Percentiles rank a stretch among this genome's conserved stretches.
These are phyloP conservation scores for Cryptococcus jaspeensis DNA, from an alignment of 1,284 basidiomycete genomes.

Conservation along the genomic window DNA sequence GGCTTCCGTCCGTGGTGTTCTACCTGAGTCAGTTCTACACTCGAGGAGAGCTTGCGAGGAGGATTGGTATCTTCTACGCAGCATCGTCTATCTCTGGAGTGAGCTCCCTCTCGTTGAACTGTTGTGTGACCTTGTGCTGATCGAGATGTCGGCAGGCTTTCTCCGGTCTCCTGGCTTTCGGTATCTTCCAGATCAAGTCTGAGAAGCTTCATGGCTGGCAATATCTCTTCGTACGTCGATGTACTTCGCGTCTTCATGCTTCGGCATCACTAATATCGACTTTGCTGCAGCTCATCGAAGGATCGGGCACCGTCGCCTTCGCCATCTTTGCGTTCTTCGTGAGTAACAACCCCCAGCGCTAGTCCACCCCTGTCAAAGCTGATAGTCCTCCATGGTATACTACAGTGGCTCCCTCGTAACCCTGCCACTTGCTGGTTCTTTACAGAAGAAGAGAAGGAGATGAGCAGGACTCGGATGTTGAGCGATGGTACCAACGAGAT, in stretches of 20 bases:
- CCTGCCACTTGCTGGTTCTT: constrained; percentile 55
- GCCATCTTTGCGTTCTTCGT: constrained; percentile 54
- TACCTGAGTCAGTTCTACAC: constrained; percentile 59
- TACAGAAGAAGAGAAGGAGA: constrained; percentile 53
- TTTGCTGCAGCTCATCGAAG: constrained; percentile 51
- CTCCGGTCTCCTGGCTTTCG: constrained; percentile 55
- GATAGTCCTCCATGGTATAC: too few relatives aligned
- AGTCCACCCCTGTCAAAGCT: too few relatives aligned
- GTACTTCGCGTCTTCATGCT: not conserved
- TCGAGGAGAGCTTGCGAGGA: constrained; percentile 56
- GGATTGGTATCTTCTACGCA: constrained; percentile 57
- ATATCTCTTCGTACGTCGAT: constrained; percentile 52
- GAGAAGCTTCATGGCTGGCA: constrained; percentile 56
- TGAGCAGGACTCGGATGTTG: constrained; percentile 55
- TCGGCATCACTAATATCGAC: not conserved
- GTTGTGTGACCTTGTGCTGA: not conserved
- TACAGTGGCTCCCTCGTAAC: constrained; percentile 54
- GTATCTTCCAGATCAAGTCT: constrained; percentile 55
- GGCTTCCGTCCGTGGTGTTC: constrained; percentile 39
- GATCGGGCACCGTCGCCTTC: constrained; percentile 46
- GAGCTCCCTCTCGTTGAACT: not conserved
- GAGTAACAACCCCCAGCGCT: not conserved
- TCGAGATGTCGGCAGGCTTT: not conserved
- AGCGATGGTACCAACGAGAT: constrained; percentile 56
- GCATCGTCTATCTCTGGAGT: constrained; percentile 53